Evolutionary conservation across 1,284 basidiomycete genomes (phyloP).

Genomic region (Cutaneotrichosporon cyanovorans): DNA sequence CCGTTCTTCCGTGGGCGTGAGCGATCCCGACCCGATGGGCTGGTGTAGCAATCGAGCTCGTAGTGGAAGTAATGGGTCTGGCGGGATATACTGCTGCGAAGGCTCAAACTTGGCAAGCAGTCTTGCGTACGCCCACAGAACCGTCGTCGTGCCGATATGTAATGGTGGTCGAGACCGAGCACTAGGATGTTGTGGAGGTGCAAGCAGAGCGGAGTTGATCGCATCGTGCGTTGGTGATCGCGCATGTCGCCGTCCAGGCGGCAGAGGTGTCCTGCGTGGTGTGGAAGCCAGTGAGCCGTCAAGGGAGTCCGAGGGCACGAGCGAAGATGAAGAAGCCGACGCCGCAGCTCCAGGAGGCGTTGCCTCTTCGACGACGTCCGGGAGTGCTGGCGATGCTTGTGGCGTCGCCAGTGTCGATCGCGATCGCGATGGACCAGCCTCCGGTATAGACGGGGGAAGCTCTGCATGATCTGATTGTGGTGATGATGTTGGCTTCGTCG

Average conservation of each 20-base stretch:
- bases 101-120: slow-evolving; percentile 43
- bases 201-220: slow-evolving; percentile 20
- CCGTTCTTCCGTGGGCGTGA: slow-evolving; percentile 24
- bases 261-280: not conserved
- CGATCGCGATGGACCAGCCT: not conserved
- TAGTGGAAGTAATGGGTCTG: slow-evolving; percentile 45
- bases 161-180: slow-evolving; percentile 15
- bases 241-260: no score
- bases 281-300: not conserved
- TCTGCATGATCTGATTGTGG: no score
- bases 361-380: slow-evolving; percentile 12
- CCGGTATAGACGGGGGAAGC: not conserved
- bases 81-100: slow-evolving; percentile 43
- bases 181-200: slow-evolving; percentile 28
- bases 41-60: slow-evolving; percentile 41
- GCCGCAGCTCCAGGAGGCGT: not conserved
- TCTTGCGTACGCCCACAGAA: slow-evolving; percentile 44
- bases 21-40: slow-evolving; percentile 42
- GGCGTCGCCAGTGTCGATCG: slow-evolving; percentile 1
- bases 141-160: slow-evolving; percentile 30
- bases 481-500: no score
- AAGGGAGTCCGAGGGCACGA: not conserved
- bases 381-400: slow-evolving; percentile 8
- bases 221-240: slow-evolving; percentile 28
- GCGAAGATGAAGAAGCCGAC: not conserved